phyloP scores from a whole-genome alignment of 1,284 basidiomycete genomes.

The Pseudozyma hubeiensis region DNA sequence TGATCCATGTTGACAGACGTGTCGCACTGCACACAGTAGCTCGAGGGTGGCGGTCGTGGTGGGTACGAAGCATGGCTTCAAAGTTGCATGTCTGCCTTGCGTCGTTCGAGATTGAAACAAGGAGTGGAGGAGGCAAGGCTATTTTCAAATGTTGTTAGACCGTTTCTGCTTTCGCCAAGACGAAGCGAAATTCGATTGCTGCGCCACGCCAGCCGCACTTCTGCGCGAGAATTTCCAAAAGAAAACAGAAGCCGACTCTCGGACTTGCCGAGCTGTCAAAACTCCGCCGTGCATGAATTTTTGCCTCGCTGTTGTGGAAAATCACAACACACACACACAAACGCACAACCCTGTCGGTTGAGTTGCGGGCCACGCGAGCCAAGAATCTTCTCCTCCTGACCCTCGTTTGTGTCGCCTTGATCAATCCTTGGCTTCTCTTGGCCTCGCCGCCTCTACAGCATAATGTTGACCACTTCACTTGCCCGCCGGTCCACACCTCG shows the following conservation, averaged over 20 bases:
- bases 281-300: background rate
- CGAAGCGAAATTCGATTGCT: too few relatives aligned
- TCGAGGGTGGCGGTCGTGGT: too few relatives aligned
- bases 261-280: conserved; percentile 10
- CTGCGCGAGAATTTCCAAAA: background rate
- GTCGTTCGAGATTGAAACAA: too few relatives aligned
- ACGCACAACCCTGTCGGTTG: too few relatives aligned
- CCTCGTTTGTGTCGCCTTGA: background rate
- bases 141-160: too few relatives aligned
- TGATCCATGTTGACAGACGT: conserved; percentile 50
- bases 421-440: background rate
- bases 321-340: background rate
- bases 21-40: too few relatives aligned
- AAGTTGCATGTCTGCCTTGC: too few relatives aligned
- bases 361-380: conserved; percentile 1
- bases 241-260: background rate
- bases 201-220: background rate
- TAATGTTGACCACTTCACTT: too few relatives aligned
- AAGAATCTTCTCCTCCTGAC: conserved; percentile 5
- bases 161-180: too few relatives aligned
- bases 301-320: background rate
- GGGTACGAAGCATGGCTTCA: too few relatives aligned
- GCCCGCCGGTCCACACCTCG: background rate
- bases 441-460: background rate
- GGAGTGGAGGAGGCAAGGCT: too few relatives aligned